A percentile compares a stretch with the other conserved stretches of the same genome.
These are phyloP conservation scores for Candolleomyces eurysporus DNA, from an alignment of 768 basidiomycete genomes.

Conservation along the genomic window DNA sequence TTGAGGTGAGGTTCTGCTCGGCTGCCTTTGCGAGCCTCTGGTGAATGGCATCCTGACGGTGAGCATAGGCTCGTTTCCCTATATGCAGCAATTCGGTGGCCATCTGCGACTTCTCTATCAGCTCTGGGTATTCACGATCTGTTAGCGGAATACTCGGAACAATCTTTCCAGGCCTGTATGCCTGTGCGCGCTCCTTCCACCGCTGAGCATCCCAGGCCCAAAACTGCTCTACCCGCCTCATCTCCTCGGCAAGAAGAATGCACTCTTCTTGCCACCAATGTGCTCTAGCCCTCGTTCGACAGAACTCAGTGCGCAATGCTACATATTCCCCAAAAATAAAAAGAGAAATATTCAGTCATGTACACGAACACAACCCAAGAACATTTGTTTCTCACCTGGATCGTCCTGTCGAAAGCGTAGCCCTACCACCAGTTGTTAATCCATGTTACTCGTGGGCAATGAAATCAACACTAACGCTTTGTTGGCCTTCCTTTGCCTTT, in stretches of 20 bases:
- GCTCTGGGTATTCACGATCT: not conserved
- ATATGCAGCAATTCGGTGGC: not conserved
- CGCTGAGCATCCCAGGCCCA: not conserved
- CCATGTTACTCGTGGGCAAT: too few species aligned
- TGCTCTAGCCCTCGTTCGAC: not conserved
- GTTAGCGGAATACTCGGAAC: not conserved
- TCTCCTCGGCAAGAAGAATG: conserved; percentile 1
- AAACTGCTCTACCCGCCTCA: not conserved
- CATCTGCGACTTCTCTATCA: not conserved
- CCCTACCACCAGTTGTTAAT: too few species aligned
- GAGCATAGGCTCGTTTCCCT: not conserved
- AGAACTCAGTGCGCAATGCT: not conserved
- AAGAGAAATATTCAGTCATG: not conserved
- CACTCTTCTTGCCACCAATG: conserved; percentile 5
- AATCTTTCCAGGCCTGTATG: not conserved
- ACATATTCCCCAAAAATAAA: not conserved
- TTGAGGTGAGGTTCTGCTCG: too few species aligned
- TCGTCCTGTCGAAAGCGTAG: too few species aligned
- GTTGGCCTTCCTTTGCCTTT: too few species aligned
- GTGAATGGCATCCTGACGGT: not conserved
- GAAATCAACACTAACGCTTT: too few species aligned
- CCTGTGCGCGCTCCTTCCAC: not conserved
- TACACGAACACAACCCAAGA: not conserved
- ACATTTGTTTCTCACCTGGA: too few species aligned
- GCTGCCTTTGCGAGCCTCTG: too few species aligned